Evolutionary conservation across 2,329 filamentous ascomycete species (phyloP).

Genomic region (Bipolaris cookei): DNA sequence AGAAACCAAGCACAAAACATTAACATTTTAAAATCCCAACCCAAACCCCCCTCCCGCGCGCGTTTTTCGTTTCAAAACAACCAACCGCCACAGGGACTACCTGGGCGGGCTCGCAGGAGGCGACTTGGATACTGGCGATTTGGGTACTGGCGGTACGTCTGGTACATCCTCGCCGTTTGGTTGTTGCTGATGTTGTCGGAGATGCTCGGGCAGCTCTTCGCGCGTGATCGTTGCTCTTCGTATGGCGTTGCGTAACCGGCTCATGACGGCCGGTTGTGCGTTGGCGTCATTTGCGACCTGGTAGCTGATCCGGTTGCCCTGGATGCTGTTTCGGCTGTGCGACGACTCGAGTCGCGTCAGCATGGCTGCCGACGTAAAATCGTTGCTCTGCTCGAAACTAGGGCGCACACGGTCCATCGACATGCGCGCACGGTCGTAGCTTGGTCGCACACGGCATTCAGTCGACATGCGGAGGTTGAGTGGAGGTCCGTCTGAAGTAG

Average conservation of each 20-base stretch:
- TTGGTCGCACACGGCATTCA: conserved; percentile 66
- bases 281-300: conserved; percentile 12
- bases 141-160: conserved; percentile 27
- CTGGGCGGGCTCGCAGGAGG: conserved; percentile 28
- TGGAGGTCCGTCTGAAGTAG: conserved; percentile 39
- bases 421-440: conserved; percentile 83
- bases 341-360: conserved; percentile 81
- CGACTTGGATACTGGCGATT: conserved; percentile 21
- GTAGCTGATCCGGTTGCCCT: conserved; percentile 22
- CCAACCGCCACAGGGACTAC: neutral
- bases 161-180: conserved; percentile 16
- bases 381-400: conserved; percentile 85
- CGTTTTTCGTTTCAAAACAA: no score
- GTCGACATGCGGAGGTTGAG: conserved; percentile 40
- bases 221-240: conserved; percentile 41
- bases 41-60: no score
- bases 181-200: conserved; percentile 14
- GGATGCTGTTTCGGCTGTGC: conserved; percentile 42
- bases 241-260: conserved; percentile 41
- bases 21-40: no score
- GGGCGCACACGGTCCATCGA: conserved; percentile 86
- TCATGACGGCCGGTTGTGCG: conserved; percentile 28
- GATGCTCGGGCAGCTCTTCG: conserved; percentile 40
- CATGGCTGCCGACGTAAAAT: conserved; percentile 89
- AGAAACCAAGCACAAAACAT: no score